phyloP scores from a whole-genome alignment of 2,329 filamentous ascomycete species.

The Hypomyces perniciosus region DNA sequence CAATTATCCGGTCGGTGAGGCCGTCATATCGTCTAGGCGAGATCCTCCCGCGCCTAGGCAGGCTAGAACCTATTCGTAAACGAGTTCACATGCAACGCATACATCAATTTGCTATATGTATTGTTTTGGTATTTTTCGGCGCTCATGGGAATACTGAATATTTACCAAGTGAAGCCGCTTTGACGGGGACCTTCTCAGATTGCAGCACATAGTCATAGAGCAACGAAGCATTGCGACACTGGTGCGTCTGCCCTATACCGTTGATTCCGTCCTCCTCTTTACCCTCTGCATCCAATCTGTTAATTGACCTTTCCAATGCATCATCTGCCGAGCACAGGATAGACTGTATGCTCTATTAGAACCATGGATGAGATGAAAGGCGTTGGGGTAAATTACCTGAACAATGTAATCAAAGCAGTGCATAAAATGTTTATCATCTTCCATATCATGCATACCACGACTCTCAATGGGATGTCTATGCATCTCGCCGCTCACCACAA shows the following conservation, averaged over 20 bases:
- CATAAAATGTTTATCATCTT: background rate
- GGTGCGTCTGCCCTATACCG: background rate
- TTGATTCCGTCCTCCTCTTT: conserved; percentile 1
- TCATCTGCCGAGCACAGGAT: conserved; percentile 2
- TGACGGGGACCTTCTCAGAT: background rate
- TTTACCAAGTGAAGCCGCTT: background rate
- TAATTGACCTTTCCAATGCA: background rate
- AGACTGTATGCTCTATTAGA: background rate
- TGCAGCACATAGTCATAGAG: background rate
- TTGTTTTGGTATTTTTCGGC: background rate
- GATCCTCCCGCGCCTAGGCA: no score
- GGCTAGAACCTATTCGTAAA: no score
- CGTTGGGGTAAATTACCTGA: background rate
- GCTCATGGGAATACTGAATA: conserved; percentile 1
- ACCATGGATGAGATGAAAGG: background rate
- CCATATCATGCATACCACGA: background rate
- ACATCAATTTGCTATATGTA: no score
- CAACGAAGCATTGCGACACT: conserved; percentile 1
- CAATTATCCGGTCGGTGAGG: no score
- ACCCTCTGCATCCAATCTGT: background rate
- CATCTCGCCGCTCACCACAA: background rate
- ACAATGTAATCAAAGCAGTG: conserved; percentile 4
- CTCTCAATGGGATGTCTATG: background rate
- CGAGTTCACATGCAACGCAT: no score
- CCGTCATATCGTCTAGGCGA: no score